Conservation (phyloP, 176 grass and related monocot species). For the Zizania latifolia region DNA sequence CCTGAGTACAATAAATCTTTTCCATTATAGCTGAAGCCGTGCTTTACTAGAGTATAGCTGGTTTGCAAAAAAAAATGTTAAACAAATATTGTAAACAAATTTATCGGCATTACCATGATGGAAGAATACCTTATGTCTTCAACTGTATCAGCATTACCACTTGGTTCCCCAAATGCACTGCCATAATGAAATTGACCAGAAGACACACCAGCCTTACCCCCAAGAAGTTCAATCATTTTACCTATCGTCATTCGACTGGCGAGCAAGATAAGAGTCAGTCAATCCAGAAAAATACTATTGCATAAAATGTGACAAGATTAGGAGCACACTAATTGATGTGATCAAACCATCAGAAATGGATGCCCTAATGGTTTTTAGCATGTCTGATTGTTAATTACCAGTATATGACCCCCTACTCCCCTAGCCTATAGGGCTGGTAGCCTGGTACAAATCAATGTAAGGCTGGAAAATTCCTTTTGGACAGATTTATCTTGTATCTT, state of each 20-base stretch:
- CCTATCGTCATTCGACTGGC: conserved; percentile 94
- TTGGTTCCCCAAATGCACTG: conserved; percentile 89
- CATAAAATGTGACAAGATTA: background rate
- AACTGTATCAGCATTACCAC: conserved; percentile 82
- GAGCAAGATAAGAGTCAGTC: conserved; percentile 2
- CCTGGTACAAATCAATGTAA: background rate
- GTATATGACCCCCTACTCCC: too few relatives aligned
- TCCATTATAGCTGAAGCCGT: conserved; percentile 91
- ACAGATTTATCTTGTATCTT: background rate
- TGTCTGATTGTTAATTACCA: background rate
- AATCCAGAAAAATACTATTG: background rate
- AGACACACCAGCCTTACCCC: conserved; percentile 96
- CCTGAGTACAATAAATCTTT: conserved; percentile 97
- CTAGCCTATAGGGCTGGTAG: background rate
- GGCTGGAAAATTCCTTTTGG: background rate
- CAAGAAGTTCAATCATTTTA: conserved; percentile 98
- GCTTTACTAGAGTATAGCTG: conserved; percentile 71
- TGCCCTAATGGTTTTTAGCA: background rate
- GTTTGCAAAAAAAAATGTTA: conserved; percentile 29
- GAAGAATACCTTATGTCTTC: conserved; percentile 76
- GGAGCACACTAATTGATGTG: background rate
- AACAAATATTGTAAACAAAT: background rate
- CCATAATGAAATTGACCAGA: conserved; percentile 86
- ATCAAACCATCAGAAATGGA: background rate
- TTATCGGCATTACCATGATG: background rate